These are phyloP conservation scores for Blastobotrys persicus DNA, from an alignment of 1,139 yeast genomes.

Conservation along the genomic window DNA sequence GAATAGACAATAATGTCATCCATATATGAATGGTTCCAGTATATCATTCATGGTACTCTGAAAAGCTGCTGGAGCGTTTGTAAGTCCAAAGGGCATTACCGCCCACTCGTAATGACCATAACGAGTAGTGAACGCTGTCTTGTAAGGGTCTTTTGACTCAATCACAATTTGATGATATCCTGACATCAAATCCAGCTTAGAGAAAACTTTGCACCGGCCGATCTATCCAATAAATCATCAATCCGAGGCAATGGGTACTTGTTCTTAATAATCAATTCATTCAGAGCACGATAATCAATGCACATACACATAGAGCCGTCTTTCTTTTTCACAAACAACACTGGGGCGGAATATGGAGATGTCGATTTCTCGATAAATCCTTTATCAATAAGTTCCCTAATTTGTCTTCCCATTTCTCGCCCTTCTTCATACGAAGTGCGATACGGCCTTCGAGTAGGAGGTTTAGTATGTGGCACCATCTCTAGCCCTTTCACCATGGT, in stretches of 20 bases:
- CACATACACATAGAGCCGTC: constrained; percentile 25
- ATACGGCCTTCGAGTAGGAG: not conserved
- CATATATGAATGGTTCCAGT: constrained; percentile 22
- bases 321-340: constrained; percentile 27
- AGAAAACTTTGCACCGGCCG: constrained; percentile 15
- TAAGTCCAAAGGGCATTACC: constrained; percentile 30
- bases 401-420: constrained; percentile 9
- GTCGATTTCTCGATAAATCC: constrained; percentile 22
- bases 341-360: constrained; percentile 26
- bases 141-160: constrained; percentile 17
- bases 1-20: constrained; percentile 34
- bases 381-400: constrained; percentile 20
- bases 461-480: not conserved
- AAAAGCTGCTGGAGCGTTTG: constrained; percentile 27
- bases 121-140: constrained; percentile 26
- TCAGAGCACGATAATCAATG: constrained; percentile 21
- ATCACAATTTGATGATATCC: constrained; percentile 27
- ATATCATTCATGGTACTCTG: constrained; percentile 23
- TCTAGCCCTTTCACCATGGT: no score
- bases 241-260: constrained; percentile 7
- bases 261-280: constrained; percentile 16
- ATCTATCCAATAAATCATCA: constrained; percentile 5
- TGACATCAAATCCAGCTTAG: constrained; percentile 24
- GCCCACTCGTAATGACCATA: constrained; percentile 26
- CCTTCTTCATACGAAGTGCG: constrained; percentile 7